Percentiles rank a stretch among this genome's conserved stretches.
Conservation (phyloP, 768 basidiomycete genomes). For the Leccinum barrowsii region DNA sequence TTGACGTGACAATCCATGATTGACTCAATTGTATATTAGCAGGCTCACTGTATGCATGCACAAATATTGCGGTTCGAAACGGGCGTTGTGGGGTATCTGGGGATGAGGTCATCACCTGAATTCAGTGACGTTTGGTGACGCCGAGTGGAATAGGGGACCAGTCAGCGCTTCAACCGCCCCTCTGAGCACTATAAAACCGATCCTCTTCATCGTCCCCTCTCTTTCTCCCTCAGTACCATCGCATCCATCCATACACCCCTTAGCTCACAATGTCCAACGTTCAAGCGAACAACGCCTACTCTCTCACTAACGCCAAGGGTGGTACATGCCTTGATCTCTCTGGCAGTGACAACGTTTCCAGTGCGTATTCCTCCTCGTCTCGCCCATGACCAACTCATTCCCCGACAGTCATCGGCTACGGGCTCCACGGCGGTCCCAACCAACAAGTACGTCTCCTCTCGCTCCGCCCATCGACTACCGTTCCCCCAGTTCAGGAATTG, state of each 20-base stretch:
- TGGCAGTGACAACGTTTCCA: conserved; percentile 44
- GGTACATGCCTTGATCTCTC: conserved; percentile 56
- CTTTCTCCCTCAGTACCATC: neutral
- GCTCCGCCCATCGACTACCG: neutral
- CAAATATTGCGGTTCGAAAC: neutral
- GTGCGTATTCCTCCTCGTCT: conserved; percentile 28
- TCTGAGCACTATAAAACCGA: neutral
- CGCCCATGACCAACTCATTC: neutral
- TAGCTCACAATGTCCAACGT: conserved; percentile 23
- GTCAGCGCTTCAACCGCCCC: neutral
- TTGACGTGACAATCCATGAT: neutral
- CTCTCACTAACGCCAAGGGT: conserved; percentile 48
- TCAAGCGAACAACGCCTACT: conserved; percentile 38
- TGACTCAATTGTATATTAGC: conserved; percentile 8
- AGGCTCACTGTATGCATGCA: conserved; percentile 12
- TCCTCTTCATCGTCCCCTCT: neutral
- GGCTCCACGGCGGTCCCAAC: conserved; percentile 41
- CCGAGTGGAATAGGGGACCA: neutral
- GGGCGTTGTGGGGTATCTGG: neutral
- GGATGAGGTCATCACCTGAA: neutral
- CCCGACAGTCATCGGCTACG: conserved; percentile 47
- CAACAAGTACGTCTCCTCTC: conserved; percentile 39
- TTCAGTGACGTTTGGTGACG: neutral
- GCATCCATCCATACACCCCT: no score
- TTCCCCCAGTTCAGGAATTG: neutral